Conservation (phyloP, 1,139 yeast genomes). For the Suhomyces wounanorum region DNA sequence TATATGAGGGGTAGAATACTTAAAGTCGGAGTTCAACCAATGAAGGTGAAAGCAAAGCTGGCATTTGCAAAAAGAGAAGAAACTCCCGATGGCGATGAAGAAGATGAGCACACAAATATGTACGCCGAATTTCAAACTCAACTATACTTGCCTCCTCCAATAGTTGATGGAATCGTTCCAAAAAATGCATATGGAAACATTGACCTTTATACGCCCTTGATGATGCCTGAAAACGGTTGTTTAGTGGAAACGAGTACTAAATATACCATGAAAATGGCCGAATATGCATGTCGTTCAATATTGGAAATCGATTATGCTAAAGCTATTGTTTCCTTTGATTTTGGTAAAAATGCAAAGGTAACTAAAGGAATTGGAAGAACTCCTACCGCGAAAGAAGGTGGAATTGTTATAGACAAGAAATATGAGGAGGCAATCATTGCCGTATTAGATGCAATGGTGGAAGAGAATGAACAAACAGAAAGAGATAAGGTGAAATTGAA, state of each 20-base stretch:
- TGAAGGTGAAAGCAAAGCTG: conserved; percentile 41
- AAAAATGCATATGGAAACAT: conserved; percentile 82
- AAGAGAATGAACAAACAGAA: conserved; percentile 55
- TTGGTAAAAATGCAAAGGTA: conserved; percentile 28
- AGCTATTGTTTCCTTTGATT: conserved; percentile 87
- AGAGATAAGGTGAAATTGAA: conserved; percentile 47
- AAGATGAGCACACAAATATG: conserved; percentile 51
- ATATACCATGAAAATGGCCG: conserved; percentile 50
- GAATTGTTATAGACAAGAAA: conserved; percentile 71
- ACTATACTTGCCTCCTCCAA: conserved; percentile 64
- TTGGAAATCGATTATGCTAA: conserved; percentile 78
- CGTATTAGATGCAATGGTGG: conserved; percentile 56
- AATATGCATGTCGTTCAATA: conserved; percentile 64
- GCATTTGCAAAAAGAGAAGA: conserved; percentile 11
- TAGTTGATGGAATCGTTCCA: conserved; percentile 63
- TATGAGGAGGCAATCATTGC: conserved; percentile 64
- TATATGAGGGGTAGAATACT: conserved; percentile 76
- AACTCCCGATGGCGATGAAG: conserved; percentile 46
- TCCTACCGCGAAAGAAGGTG: conserved; percentile 71
- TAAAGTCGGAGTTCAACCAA: conserved; percentile 68
- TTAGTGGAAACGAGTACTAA: conserved; percentile 40
- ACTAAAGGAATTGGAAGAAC: conserved; percentile 25
- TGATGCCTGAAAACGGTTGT: conserved; percentile 85
- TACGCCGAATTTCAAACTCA: conserved; percentile 82
- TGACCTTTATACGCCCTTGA: conserved; percentile 71